Evolutionary conservation across 306 rosid species (phyloP), one percentile per base, ranked within the genome.

Genomic region (Vicia sativa): DNA sequence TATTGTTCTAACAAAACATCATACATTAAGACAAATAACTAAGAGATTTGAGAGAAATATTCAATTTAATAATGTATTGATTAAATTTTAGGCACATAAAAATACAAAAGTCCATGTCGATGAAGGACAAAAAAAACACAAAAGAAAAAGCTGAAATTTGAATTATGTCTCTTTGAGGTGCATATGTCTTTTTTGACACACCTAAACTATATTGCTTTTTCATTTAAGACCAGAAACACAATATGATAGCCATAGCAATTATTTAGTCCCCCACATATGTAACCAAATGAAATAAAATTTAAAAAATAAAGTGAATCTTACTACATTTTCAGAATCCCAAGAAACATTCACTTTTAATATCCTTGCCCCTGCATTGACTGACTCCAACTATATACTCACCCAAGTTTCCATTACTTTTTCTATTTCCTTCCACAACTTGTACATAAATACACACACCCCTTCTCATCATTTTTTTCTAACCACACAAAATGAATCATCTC

Each of bases 91-190:
- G 3, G 4, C 28, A 25, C 28, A 25, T 25, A 25, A 25, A 25
- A 25, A 28, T 12, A 64, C 42, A 60, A 60, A 35, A 74, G 82
- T 72, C 77, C 73, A 71, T 44, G 1, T 55, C 62, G 7, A 25
- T 6, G 42, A 48, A 70, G 73, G 11, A 23, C 21, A 70, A 72
- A 75, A 77, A 77, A 74, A 52, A 70, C 66, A 74, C 52, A 69
- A 83, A 87, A 83, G 88, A 31, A 86, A 90, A 93, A 93, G 95
- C 89, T 80, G 91, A 93, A 92, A 88, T 90, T 90, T 93, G 96
- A 93, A 93, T 84, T 90, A 78, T 78, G 82, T 80, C 76, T 54
- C 48, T 55, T 56, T 38, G 68, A 65, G 78, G 80, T 56, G 76
- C 83, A 82, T 70, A 82, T 73, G 81, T 76, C 87, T 81, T 79